Percentiles rank a stretch among this genome's conserved stretches.
phyloP scores from a whole-genome alignment of 2,329 filamentous ascomycete species.

The Trichoderma gracile region DNA sequence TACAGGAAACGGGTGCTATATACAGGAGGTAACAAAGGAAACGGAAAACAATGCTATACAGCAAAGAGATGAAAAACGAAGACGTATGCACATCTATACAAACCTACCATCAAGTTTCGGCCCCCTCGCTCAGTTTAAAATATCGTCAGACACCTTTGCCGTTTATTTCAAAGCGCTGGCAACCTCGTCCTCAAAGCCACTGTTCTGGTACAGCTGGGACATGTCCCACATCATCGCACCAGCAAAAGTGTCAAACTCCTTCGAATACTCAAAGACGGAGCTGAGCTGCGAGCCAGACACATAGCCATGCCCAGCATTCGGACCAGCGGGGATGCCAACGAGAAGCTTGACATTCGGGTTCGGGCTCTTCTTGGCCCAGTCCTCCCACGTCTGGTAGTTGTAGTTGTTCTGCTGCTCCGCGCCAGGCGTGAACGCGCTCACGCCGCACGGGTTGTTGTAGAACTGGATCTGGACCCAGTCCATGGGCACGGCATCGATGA shows the following conservation, averaged over 20 bases:
- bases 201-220: constrained; percentile 60
- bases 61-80: not conserved
- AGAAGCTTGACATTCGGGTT: constrained; percentile 64
- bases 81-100: constrained; percentile 21
- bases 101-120: not conserved
- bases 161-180: constrained; percentile 37
- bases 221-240: constrained; percentile 72
- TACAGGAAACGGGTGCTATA: constrained; percentile 13
- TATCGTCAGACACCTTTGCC: not conserved
- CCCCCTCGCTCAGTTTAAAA: not conserved
- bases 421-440: constrained; percentile 51
- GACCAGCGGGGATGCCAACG: constrained; percentile 60
- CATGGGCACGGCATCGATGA: constrained; percentile 57
- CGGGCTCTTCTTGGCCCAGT: constrained; percentile 60
- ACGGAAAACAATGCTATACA: too few relatives aligned
- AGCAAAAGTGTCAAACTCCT: constrained; percentile 60
- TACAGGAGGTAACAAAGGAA: not conserved
- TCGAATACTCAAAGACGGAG: constrained; percentile 54
- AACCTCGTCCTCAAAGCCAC: constrained; percentile 54
- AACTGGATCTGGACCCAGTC: constrained; percentile 67
- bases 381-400: constrained; percentile 65
- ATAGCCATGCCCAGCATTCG: constrained; percentile 59
- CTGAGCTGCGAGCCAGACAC: constrained; percentile 46
- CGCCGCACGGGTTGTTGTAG: constrained; percentile 69
- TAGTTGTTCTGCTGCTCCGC: constrained; percentile 52